Evolutionary conservation across 2,329 filamentous ascomycete genomes (phyloP).

Genomic region (Xylaria sp.): DNA sequence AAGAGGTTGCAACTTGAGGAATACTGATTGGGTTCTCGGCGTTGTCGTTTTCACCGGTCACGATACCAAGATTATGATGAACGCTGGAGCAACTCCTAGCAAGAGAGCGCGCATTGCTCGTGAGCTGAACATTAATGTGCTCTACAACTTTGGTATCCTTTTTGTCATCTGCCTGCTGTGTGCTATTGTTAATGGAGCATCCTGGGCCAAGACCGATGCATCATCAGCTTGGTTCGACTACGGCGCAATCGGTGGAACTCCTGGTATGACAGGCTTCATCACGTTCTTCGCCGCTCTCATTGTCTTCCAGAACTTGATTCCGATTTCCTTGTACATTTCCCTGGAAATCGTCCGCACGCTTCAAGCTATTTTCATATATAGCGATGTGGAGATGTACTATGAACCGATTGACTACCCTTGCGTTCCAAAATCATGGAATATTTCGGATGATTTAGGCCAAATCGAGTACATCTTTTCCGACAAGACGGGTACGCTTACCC

Average conservation of each 20-base stretch:
- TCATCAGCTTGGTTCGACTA: constrained; percentile 85
- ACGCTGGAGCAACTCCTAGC: constrained; percentile 91
- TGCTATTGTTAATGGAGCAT: constrained; percentile 82
- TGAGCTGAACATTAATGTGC: constrained; percentile 95
- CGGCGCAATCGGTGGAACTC: constrained; percentile 76
- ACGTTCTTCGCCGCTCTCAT: constrained; percentile 96
- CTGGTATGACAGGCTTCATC: constrained; percentile 86
- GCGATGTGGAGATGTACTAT: constrained; percentile 96
- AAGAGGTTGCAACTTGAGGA: constrained; percentile 89
- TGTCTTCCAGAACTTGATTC: constrained; percentile 97
- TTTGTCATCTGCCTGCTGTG: constrained; percentile 87
- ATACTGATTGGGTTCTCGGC: constrained; percentile 94
- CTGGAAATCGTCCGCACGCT: constrained; percentile 92
- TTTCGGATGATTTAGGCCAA: constrained; percentile 95
- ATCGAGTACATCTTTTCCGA: constrained; percentile 99
- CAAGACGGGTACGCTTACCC: constrained; percentile 88
- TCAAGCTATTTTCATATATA: constrained; percentile 97
- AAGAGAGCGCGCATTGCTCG: constrained; percentile 91
- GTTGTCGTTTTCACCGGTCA: constrained; percentile 93
- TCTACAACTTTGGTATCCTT: constrained; percentile 93
- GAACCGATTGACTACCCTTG: constrained; percentile 92
- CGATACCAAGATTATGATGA: constrained; percentile 99
- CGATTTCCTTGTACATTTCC: constrained; percentile 96
- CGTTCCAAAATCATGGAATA: constrained; percentile 98
- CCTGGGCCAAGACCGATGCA: constrained; percentile 76